phyloP scores from a whole-genome alignment of 1,284 basidiomycete species.

The Ganoderma leucocontextum region DNA sequence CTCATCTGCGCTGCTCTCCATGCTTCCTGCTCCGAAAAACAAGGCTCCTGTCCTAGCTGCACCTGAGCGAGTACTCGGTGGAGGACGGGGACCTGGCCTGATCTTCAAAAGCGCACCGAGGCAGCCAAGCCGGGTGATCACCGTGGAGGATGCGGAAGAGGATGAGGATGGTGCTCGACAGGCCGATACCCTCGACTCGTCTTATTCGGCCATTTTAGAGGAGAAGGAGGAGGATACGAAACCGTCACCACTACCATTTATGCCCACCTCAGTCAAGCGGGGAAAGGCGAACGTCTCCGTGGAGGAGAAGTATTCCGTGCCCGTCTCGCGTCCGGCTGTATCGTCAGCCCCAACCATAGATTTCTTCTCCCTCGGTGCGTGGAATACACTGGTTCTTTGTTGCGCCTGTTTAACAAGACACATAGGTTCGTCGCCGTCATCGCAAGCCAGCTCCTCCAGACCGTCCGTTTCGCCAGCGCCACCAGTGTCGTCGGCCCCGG shows the following conservation, averaged over 20 bases:
- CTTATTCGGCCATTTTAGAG: conserved; percentile 24
- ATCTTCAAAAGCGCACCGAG: conserved; percentile 55
- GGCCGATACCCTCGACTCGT: conserved; percentile 19
- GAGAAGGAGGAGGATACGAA: conserved; percentile 30
- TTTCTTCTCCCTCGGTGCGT: conserved; percentile 70
- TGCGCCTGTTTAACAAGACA: not conserved
- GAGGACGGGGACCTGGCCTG: conserved; percentile 65
- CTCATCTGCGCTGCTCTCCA: conserved; percentile 68
- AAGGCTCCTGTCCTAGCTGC: conserved; percentile 52
- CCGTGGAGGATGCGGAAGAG: conserved; percentile 39
- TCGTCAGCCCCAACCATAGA: conserved; percentile 58
- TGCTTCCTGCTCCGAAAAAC: conserved; percentile 80
- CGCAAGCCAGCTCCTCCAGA: conserved; percentile 25
- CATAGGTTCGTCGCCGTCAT: conserved; percentile 31
- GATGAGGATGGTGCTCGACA: conserved; percentile 20
- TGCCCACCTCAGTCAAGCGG: conserved; percentile 65
- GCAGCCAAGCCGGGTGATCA: conserved; percentile 23
- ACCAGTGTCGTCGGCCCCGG: conserved; percentile 31
- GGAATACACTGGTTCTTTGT: not conserved
- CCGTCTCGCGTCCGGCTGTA: conserved; percentile 38
- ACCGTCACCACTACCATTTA: conserved; percentile 52
- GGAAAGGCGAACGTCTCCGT: conserved; percentile 68
- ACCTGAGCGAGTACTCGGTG: conserved; percentile 68
- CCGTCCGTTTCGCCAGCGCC: conserved; percentile 37
- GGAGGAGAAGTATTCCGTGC: conserved; percentile 54